Percentiles rank a stretch among this genome's conserved stretches.
Evolutionary conservation across 495 filamentous ascomycete species (phyloP).

Genomic region (Cercophora newfieldiana): DNA sequence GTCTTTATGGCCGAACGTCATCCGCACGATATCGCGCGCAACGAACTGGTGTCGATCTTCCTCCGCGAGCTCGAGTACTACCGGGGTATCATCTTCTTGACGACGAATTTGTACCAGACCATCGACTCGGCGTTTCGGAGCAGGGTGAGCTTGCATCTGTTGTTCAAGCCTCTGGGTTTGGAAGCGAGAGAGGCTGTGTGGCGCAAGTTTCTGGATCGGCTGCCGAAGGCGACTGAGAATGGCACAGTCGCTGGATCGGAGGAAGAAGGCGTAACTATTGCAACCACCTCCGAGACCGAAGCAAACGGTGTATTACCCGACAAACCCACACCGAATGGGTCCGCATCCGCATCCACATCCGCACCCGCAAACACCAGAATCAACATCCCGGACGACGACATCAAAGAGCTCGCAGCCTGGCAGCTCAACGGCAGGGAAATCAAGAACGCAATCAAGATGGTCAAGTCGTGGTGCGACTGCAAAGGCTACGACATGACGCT

Average conservation of each 20-base stretch:
- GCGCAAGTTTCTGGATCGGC: constrained; percentile 34
- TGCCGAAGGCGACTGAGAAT: neutral
- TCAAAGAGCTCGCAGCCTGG: constrained; percentile 45
- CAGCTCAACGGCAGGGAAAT: constrained; percentile 64
- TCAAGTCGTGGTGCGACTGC: constrained; percentile 37
- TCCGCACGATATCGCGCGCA: constrained; percentile 49
- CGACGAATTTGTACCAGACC: constrained; percentile 46
- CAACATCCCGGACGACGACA: constrained; percentile 43
- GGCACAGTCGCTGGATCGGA: constrained; percentile 28
- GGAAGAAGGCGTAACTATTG: no score
- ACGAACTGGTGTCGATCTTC: constrained; percentile 55
- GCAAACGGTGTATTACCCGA: no score
- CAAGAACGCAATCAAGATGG: constrained; percentile 62
- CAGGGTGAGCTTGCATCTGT: constrained; percentile 35
- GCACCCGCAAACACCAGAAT: no score
- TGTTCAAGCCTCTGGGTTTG: constrained; percentile 30
- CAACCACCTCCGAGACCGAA: no score
- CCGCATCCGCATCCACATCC: no score
- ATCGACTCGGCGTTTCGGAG: constrained; percentile 41
- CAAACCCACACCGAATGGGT: no score
- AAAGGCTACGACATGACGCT: constrained; percentile 38
- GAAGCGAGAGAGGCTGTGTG: constrained; percentile 34
- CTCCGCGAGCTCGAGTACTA: constrained; percentile 59
- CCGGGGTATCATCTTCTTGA: constrained; percentile 52
- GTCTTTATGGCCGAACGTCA: constrained; percentile 52